These are phyloP conservation scores for Vickermania ingenoplastis DNA, from an alignment of 208 protist genomes.

Conservation along the genomic window DNA sequence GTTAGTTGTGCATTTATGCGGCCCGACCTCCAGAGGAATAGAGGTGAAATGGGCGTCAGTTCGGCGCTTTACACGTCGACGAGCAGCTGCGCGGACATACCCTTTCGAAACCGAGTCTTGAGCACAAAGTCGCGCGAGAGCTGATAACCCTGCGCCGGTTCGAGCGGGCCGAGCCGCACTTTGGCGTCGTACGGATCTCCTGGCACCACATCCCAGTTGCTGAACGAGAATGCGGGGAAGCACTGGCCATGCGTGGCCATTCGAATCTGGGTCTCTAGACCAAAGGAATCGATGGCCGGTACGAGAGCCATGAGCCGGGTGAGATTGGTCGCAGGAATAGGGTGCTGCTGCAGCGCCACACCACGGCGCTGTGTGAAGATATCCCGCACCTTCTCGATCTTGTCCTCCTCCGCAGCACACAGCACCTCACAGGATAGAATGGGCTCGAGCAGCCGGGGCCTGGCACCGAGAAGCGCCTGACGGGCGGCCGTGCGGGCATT, in stretches of 20 bases:
- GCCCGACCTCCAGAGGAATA: neutral
- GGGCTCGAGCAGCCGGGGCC: conserved; percentile 97
- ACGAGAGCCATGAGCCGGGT: conserved; percentile 91
- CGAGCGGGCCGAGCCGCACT: conserved; percentile 93
- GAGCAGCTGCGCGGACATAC: conserved; percentile 65
- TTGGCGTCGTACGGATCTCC: conserved; percentile 97
- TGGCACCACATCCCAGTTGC: conserved; percentile 96
- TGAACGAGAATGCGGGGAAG: conserved; percentile 92
- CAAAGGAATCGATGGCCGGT: conserved; percentile 98
- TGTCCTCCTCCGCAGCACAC: conserved; percentile 61
- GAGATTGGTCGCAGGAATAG: conserved; percentile 96
- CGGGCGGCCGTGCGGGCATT: conserved; percentile 90
- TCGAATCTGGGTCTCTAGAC: conserved; percentile 98
- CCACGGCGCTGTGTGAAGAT: conserved; percentile 89
- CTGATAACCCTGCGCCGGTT: conserved; percentile 86
- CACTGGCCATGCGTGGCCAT: conserved; percentile 94
- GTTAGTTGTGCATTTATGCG: conserved; percentile 5
- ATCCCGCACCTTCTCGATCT: conserved; percentile 69
- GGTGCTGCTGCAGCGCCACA: conserved; percentile 78
- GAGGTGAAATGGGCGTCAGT: neutral
- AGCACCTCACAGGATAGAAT: conserved; percentile 93
- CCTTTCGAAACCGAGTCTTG: conserved; percentile 97
- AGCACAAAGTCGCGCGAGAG: conserved; percentile 99
- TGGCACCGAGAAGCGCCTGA: conserved; percentile 92
- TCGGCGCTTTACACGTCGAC: conserved; percentile 26